Percentiles rank a stretch among this genome's conserved stretches.
phyloP scores from a whole-genome alignment of 2,329 filamentous ascomycete species.

The Lasiodiplodia sp. region DNA sequence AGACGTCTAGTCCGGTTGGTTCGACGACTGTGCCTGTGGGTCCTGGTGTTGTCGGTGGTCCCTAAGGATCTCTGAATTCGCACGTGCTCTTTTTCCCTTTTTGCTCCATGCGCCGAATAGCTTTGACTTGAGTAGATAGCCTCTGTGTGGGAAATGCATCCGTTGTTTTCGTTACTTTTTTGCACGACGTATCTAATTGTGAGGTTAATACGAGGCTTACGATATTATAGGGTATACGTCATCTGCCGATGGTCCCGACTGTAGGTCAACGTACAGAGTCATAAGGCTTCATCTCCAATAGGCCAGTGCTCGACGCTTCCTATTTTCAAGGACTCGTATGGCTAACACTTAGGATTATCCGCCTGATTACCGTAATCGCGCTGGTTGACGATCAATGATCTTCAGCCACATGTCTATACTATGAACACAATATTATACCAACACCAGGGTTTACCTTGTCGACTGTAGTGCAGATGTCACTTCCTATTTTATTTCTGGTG shows the following conservation, averaged over 20 bases:
- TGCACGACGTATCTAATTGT: neutral
- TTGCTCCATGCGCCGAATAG: conserved; percentile 7
- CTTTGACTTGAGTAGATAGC: conserved; percentile 27
- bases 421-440: too few relatives aligned
- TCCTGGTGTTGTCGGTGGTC: conserved; percentile 17
- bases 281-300: neutral
- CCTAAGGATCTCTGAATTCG: neutral
- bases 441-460: too few relatives aligned
- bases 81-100: conserved; percentile 1
- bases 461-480: too few relatives aligned
- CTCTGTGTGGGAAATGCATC: conserved; percentile 26
- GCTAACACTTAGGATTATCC: neutral
- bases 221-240: neutral
- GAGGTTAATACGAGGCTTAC: neutral
- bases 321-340: neutral
- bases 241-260: neutral
- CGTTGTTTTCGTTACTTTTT: conserved; percentile 27
- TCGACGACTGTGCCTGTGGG: conserved; percentile 16
- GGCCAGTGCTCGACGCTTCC: neutral
- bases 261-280: neutral
- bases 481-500: too few relatives aligned
- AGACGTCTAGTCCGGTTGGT: conserved; percentile 28
- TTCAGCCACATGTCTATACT: neutral
- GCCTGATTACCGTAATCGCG: neutral
- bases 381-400: neutral